Base-by-base conservation (phyloP, 192 early-diverging fungal species). In the Podochytrium sp. region DNA sequence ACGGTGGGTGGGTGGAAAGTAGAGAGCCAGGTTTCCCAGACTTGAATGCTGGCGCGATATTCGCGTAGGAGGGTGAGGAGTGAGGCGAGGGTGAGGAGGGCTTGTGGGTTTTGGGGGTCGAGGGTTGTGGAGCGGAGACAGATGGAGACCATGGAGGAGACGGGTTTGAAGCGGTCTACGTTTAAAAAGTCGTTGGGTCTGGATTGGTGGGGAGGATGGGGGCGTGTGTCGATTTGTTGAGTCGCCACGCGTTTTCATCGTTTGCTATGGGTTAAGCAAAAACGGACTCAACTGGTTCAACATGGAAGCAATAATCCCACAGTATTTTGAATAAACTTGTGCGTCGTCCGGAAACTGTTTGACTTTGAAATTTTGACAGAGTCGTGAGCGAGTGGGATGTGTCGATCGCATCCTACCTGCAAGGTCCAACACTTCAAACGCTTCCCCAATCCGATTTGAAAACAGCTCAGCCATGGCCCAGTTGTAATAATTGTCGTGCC, bases 171-270 rank as follows among this genome's bases (percentile, higher is more conserved):
- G 10, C 10, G 16, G 5, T 57, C 25, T 1, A 37, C 33, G 40
- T 60, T 29, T 29, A 47, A 23, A 41, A 71, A 71, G 39, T 71
- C 69, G 56, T 60, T 71, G 40, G 63, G 63, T 39, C 63, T 65
- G 38, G n/a, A n/a, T n/a, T n/a, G n/a, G n/a, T n/a, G n/a, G n/a
- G n/a, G n/a, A n/a, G n/a, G n/a, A n/a, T n/a, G n/a, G n/a, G n/a
- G n/a, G n/a, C n/a, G n/a, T n/a, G n/a, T n/a, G n/a, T n/a, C n/a
- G n/a, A n/a, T n/a, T n/a, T n/a, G n/a, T n/a, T n/a, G n/a, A n/a
- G n/a, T n/a, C n/a, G n/a, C n/a, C n/a, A n/a, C n/a, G n/a, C n/a
- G n/a, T n/a, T n/a, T n/a, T n/a, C n/a, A n/a, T n/a, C n/a, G n/a
- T n/a, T n/a, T n/a, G n/a, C 43, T 16, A 20, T 47, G 43, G n/a